These are phyloP conservation scores for Epichloe coenophiala DNA, from an alignment of 2,329 filamentous ascomycete species.

Conservation along the genomic window DNA sequence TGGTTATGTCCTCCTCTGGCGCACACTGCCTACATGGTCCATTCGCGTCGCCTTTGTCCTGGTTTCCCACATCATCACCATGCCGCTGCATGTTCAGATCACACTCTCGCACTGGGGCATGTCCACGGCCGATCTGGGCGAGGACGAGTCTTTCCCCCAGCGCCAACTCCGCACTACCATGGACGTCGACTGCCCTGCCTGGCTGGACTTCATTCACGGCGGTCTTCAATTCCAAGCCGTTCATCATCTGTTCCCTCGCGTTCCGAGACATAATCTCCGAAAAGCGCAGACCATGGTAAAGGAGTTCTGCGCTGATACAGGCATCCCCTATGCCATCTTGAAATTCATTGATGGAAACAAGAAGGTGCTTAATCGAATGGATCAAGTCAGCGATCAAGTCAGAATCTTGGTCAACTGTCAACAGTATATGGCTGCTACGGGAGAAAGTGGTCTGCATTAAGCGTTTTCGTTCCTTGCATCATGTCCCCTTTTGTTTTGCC, in stretches of 20 bases:
- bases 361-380: slow-evolving; percentile 32
- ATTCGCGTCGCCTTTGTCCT: slow-evolving; percentile 48
- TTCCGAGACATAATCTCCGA: slow-evolving; percentile 56
- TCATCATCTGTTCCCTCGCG: slow-evolving; percentile 55
- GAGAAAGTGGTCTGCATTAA: slow-evolving; percentile 25
- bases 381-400: slow-evolving; percentile 48
- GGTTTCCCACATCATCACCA: slow-evolving; percentile 50
- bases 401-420: slow-evolving; percentile 45
- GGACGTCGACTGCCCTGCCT: slow-evolving; percentile 59
- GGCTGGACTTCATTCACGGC: slow-evolving; percentile 61
- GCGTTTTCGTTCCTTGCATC: not conserved
- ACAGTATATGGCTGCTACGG: slow-evolving; percentile 33
- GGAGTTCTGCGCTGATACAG: slow-evolving; percentile 51
- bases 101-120: slow-evolving; percentile 62
- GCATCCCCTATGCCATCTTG: slow-evolving; percentile 47
- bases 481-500: not conserved
- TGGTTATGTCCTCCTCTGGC: slow-evolving; percentile 51
- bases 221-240: slow-evolving; percentile 61
- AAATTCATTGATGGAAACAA: slow-evolving; percentile 51
- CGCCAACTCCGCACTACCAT: slow-evolving; percentile 59
- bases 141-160: slow-evolving; percentile 51
- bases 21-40: slow-evolving; percentile 42
- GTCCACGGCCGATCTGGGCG: slow-evolving; percentile 51
- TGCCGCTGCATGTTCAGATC: slow-evolving; percentile 59
- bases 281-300: slow-evolving; percentile 44